These are phyloP conservation scores for Tuctoria greenei DNA, from an alignment of 176 grass and related monocot species.

Conservation along the genomic window DNA sequence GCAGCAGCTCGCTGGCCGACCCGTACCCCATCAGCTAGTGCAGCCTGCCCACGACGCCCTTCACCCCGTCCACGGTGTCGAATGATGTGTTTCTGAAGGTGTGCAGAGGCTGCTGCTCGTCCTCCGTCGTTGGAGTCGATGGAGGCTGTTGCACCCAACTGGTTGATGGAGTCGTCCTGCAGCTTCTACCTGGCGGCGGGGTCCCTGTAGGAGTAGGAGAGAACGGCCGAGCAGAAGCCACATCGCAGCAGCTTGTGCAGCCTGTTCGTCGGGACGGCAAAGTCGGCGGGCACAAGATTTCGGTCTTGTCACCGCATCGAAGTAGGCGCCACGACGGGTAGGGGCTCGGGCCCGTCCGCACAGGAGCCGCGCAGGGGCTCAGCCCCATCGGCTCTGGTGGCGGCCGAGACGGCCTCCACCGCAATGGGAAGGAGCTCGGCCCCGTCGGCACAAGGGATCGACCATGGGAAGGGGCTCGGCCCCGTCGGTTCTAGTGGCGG, in stretches of 20 bases:
- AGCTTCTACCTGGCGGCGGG: conserved; percentile 42
- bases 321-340: too few relatives aligned
- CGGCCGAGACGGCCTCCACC: too few relatives aligned
- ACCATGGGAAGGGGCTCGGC: too few relatives aligned
- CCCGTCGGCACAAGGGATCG: too few relatives aligned
- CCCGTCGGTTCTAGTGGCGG: too few relatives aligned
- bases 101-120: conserved; percentile 48
- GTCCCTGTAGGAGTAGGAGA: conserved; percentile 69
- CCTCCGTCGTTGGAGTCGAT: conserved; percentile 67
- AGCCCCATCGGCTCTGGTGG: too few relatives aligned
- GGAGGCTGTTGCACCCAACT: too few relatives aligned
- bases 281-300: conserved; percentile 68
- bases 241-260: conserved; percentile 69
- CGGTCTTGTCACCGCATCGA: too few relatives aligned
- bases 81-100: conserved; percentile 63
- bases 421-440: too few relatives aligned
- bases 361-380: too few relatives aligned
- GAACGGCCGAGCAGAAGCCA: conserved; percentile 64
- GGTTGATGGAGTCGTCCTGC: background rate
- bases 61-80: conserved; percentile 25
- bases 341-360: too few relatives aligned
- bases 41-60: conserved; percentile 38
- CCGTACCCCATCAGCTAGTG: conserved; percentile 79
- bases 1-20: conserved; percentile 55
- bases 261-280: conserved; percentile 47